Conservation (phyloP, 495 filamentous ascomycete genomes). For the Penicillium steckii region DNA sequence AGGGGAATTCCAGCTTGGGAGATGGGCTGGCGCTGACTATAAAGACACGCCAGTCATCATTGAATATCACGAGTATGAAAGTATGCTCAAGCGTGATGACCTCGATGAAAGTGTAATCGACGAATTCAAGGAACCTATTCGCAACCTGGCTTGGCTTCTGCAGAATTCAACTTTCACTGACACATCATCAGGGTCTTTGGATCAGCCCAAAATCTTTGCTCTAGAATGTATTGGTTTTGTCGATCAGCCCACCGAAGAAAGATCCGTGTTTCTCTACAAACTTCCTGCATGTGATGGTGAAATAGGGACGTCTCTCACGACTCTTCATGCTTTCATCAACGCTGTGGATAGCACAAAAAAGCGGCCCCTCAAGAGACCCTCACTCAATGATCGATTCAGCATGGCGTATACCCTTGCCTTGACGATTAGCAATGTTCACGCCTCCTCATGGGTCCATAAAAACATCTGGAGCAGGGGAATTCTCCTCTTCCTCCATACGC, state of each 20-base stretch:
- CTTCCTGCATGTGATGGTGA: conserved; percentile 9
- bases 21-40: conserved; percentile 1
- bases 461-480: conserved; percentile 29
- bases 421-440: conserved; percentile 22
- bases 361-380: conserved; percentile 10
- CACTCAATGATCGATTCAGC: conserved; percentile 22
- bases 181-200: conserved; percentile 1
- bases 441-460: conserved; percentile 29
- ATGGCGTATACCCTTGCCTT: conserved; percentile 24
- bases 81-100: conserved; percentile 12
- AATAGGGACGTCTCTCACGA: conserved; percentile 3
- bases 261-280: conserved; percentile 15
- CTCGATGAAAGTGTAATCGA: conserved; percentile 15
- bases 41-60: conserved; percentile 10
- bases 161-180: conserved; percentile 18
- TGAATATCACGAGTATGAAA: conserved; percentile 22
- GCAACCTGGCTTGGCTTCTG: conserved; percentile 19
- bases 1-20: conserved; percentile 13
- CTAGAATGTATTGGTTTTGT: conserved; percentile 19
- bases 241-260: conserved; percentile 17
- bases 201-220: conserved; percentile 22
- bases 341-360: conserved; percentile 11
- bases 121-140: conserved; percentile 15
- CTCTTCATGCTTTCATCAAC: conserved; percentile 22
- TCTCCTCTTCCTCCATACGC: conserved; percentile 17